These are phyloP conservation scores for Deakozyma indianensis DNA, from an alignment of 805 yeast species.

Conservation along the genomic window DNA sequence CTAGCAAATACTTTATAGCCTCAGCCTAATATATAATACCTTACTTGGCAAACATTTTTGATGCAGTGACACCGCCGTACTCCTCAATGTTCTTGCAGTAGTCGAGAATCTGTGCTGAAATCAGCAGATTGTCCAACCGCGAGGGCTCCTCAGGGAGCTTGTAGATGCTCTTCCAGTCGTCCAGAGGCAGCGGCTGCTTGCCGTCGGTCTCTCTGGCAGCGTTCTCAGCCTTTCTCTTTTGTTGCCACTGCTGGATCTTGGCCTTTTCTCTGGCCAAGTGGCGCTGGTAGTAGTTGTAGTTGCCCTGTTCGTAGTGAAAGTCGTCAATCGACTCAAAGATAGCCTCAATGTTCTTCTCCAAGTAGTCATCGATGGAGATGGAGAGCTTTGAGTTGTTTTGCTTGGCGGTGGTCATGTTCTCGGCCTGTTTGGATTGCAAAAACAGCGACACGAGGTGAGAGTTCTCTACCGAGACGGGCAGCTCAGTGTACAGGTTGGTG, in stretches of 20 bases:
- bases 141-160: constrained; percentile 64
- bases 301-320: constrained; percentile 64
- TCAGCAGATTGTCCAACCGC: constrained; percentile 55
- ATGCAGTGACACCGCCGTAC: constrained; percentile 50
- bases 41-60: constrained; percentile 39
- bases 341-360: constrained; percentile 38
- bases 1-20: too few species aligned
- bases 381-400: constrained; percentile 20
- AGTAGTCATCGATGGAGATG: constrained; percentile 27
- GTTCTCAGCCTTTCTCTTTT: constrained; percentile 52
- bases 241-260: constrained; percentile 63
- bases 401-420: constrained; percentile 3
- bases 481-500: constrained; percentile 56
- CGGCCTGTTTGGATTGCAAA: constrained; percentile 19
- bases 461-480: constrained; percentile 53
- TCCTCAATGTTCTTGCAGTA: constrained; percentile 60
- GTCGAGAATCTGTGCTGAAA: constrained; percentile 52
- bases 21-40: too few species aligned
- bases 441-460: constrained; percentile 49
- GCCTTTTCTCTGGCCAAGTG: constrained; percentile 53
- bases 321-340: constrained; percentile 59
- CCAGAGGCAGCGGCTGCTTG: constrained; percentile 30
- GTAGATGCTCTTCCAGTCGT: constrained; percentile 55
- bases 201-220: constrained; percentile 43
- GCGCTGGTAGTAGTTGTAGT: constrained; percentile 72